Evolutionary conservation across 2,329 filamentous ascomycete genomes (phyloP).

Genomic region (Aureobasidium sp.): DNA sequence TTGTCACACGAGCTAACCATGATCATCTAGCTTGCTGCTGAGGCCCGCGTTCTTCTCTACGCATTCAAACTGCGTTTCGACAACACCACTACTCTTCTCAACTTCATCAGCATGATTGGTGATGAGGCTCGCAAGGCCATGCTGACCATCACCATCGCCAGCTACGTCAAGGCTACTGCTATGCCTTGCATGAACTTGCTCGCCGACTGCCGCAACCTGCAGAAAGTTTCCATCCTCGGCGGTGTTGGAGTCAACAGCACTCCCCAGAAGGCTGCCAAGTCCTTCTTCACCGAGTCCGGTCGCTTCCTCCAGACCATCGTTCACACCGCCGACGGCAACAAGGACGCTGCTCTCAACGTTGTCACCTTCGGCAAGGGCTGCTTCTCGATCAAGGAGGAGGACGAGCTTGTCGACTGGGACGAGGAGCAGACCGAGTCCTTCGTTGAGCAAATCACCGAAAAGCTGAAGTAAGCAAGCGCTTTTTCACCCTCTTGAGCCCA

Average conservation of each 20-base stretch:
- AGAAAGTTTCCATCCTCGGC: slow-evolving; percentile 21
- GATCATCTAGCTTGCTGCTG: slow-evolving; percentile 20
- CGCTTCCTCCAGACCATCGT: slow-evolving; percentile 23
- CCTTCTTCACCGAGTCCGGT: slow-evolving; percentile 27
- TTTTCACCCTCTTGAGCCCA: not conserved
- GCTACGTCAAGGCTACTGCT: slow-evolving; percentile 24
- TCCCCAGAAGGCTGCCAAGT: slow-evolving; percentile 26
- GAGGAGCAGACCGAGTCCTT: slow-evolving; percentile 21
- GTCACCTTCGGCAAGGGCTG: slow-evolving; percentile 22
- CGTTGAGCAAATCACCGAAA: slow-evolving; percentile 19
- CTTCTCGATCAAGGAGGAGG: slow-evolving; percentile 23
- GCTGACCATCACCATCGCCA: slow-evolving; percentile 20
- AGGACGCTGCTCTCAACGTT: slow-evolving; percentile 22
- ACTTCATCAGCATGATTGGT: slow-evolving; percentile 25
- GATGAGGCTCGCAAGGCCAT: slow-evolving; percentile 18
- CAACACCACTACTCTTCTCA: slow-evolving; percentile 22
- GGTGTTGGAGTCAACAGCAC: slow-evolving; percentile 23
- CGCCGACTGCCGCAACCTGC: slow-evolving; percentile 22
- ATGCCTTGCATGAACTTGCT: slow-evolving; percentile 27
- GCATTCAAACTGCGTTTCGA: slow-evolving; percentile 25
- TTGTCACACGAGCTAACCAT: not conserved
- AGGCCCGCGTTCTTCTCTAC: slow-evolving; percentile 26
- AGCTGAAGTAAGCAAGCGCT: slow-evolving; percentile 26
- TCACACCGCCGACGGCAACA: slow-evolving; percentile 17
- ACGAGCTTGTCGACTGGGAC: slow-evolving; percentile 17